Conservation (phyloP, 345 rosid species). For the Eucalyptus decipiens region DNA sequence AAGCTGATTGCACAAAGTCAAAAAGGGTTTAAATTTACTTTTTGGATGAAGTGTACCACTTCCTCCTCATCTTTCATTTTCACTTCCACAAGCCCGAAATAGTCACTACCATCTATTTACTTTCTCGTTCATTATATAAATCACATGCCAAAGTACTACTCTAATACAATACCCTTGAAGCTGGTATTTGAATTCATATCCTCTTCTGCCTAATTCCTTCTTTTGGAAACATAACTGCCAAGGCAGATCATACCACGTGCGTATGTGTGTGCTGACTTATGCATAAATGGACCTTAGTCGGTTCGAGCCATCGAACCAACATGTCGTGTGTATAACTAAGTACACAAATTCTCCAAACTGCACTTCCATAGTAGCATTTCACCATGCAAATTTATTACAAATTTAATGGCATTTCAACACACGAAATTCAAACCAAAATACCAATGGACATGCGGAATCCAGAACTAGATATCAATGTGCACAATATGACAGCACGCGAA, state of each 20-base stretch:
- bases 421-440: neutral
- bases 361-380: neutral
- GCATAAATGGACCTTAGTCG: neutral
- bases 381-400: neutral
- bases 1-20: neutral
- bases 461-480: neutral
- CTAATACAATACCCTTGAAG: neutral
- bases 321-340: neutral
- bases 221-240: neutral
- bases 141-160: neutral
- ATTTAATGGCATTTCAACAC: neutral
- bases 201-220: neutral
- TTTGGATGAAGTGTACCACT: neutral
- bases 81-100: neutral
- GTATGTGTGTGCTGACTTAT: neutral
- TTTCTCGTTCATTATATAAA: neutral
- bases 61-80: neutral
- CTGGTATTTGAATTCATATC: neutral
- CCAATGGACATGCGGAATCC: neutral
- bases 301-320: neutral
- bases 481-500: neutral
- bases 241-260: neutral
- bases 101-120: neutral
- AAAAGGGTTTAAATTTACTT: neutral
- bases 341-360: neutral